Evolutionary conservation across 2,329 filamentous ascomycete genomes (phyloP), one percentile per base, ranked within the genome.

Genomic region (Helotiales sp.): DNA sequence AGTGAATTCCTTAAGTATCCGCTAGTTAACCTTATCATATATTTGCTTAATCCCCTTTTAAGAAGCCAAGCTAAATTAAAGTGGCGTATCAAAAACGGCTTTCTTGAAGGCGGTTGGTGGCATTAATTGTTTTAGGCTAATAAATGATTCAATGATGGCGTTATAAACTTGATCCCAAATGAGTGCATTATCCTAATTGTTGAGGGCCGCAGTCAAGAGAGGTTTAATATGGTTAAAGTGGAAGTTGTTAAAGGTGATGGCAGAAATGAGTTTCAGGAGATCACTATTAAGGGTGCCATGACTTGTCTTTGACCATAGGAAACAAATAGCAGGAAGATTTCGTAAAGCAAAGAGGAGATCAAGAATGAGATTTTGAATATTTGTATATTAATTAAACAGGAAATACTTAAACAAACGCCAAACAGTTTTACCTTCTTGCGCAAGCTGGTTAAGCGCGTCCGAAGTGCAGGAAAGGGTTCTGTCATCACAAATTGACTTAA

Each of bases 1-100:
- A 13, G 61, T 71, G 30, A 75, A 63, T 64, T 75, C 72, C 67
- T 75, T 64, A 26, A 73, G 69, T 61, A 75, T 76, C 66, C 69
- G 68, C 64, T 73, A n/a, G n/a, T n/a, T n/a, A n/a, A n/a, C n/a
- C n/a, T n/a, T n/a, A n/a, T n/a, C n/a, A n/a, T n/a, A n/a, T n/a
- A n/a, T n/a, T n/a, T n/a, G n/a, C n/a, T n/a, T n/a, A n/a, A n/a
- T n/a, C n/a, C n/a, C n/a, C n/a, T n/a, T n/a, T n/a, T n/a, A n/a
- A n/a, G n/a, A n/a, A n/a, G n/a, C n/a, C n/a, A n/a, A 45, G 40
- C 40, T 45, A 20, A 13, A 45, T 45, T 13, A 13, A 45, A 45
- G 40, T 17, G 40, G 40, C 40, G 40, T 45, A 20, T 45, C 40
- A 13, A 17, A 17, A 17, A 45, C 40, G 15, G 15, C 40, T 5